A percentile compares a stretch with the other conserved stretches of the same genome.
These are phyloP conservation scores for Narthecium ossifragum DNA, from an alignment of 106 monocot species.

Conservation along the genomic window DNA sequence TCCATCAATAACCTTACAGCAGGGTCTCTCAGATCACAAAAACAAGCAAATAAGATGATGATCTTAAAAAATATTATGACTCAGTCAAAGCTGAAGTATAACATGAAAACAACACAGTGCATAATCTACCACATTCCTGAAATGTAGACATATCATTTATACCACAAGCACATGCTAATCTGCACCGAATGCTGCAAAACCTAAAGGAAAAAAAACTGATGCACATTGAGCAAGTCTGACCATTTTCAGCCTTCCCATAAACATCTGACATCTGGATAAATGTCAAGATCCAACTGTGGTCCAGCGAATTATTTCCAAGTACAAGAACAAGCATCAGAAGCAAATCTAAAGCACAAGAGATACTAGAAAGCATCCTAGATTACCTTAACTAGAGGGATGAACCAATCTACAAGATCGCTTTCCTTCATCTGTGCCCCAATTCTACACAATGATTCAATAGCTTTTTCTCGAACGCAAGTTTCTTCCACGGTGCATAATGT, in stretches of 20 bases:
- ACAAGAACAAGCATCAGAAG: not conserved
- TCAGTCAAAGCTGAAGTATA: no score
- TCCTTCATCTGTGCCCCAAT: slow-evolving; percentile 92
- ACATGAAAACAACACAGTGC: no score
- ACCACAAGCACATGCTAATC: no score
- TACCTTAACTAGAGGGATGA: slow-evolving; percentile 87
- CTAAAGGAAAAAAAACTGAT: not conserved
- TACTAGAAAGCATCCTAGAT: not conserved
- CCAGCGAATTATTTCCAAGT: not conserved
- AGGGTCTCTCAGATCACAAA: no score
- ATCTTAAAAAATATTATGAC: no score
- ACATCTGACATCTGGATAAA: not conserved
- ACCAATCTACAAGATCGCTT: slow-evolving; percentile 72
- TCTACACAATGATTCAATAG: slow-evolving; percentile 78
- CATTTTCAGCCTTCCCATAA: not conserved
- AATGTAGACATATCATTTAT: no score
- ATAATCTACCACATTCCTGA: no score
- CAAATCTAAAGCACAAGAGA: not conserved
- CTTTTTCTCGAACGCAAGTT: slow-evolving; percentile 93
- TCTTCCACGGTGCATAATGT: slow-evolving; percentile 85
- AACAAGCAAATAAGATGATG: no score
- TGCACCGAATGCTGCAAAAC: no score
- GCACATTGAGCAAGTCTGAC: not conserved
- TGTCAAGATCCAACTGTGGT: not conserved
- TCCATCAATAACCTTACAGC: no score